Evolutionary conservation across 768 basidiomycete species (phyloP).

Genomic region (Pisolithus microcarpus): DNA sequence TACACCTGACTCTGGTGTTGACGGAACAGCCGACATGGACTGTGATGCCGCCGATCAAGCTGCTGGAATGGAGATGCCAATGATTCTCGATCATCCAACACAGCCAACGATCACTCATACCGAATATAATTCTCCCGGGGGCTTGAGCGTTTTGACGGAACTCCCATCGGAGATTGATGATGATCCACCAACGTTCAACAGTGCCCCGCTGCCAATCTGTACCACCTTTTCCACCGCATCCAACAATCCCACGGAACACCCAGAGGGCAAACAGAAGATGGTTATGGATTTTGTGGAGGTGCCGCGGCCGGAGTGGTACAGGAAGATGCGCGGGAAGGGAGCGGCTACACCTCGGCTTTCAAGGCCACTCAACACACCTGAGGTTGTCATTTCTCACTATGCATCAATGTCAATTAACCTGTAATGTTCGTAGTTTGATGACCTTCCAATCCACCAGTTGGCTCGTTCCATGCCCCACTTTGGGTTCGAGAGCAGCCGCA

Average conservation of each 20-base stretch:
- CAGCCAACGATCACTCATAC: background rate
- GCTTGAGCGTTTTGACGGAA: conserved; percentile 25
- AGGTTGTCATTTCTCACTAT: background rate
- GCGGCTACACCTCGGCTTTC: background rate
- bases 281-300: conserved; percentile 21
- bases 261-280: conserved; percentile 8
- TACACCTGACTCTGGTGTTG: conserved; percentile 1
- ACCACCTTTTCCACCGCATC: background rate
- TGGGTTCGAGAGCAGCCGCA: background rate
- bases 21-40: background rate
- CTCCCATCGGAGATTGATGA: conserved; percentile 18
- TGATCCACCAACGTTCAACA: background rate
- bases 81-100: background rate
- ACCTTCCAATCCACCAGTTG: background rate
- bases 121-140: background rate
- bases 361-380: background rate
- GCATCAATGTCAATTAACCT: background rate
- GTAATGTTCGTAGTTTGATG: conserved; percentile 3
- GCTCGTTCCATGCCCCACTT: background rate
- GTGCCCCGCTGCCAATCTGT: background rate
- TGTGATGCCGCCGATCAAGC: background rate
- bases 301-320: conserved; percentile 8
- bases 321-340: background rate
- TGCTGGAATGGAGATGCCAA: background rate
- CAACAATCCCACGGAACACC: background rate